Evolutionary conservation across 163 green algal species (phyloP).

Genomic region (Prototheca wickerhamii): DNA sequence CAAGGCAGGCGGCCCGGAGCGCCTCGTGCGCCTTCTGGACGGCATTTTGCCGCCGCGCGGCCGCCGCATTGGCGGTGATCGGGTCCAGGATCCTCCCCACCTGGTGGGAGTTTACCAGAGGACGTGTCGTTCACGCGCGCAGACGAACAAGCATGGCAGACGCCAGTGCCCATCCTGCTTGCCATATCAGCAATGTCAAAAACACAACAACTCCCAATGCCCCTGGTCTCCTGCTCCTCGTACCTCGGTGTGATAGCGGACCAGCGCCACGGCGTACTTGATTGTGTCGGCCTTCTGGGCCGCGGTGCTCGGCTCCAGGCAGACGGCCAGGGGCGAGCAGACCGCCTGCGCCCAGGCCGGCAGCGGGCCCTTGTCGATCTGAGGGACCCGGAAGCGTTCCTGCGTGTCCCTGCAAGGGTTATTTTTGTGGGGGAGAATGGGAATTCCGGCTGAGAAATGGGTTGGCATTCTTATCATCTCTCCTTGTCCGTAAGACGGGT

Average conservation of each 20-base stretch:
- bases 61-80: neutral
- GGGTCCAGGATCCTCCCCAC: constrained; percentile 10
- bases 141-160: too few relatives aligned
- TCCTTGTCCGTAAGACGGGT: too few relatives aligned
- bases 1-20: constrained; percentile 55
- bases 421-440: neutral
- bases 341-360: constrained; percentile 69
- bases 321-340: constrained; percentile 63
- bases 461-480: too few relatives aligned
- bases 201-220: too few relatives aligned
- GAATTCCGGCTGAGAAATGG: neutral
- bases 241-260: constrained; percentile 43
- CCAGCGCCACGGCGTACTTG: constrained; percentile 61
- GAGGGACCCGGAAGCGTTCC: constrained; percentile 24
- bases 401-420: constrained; percentile 33
- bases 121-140: neutral
- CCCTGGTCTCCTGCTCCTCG: too few relatives aligned
- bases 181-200: constrained; percentile 21
- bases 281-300: constrained; percentile 48
- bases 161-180: neutral
- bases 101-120: neutral
- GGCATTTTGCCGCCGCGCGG: constrained; percentile 13
- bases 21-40: constrained; percentile 37
- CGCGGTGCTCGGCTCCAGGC: constrained; percentile 35
- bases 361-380: constrained; percentile 38